Evolutionary conservation across 75 land plant species (phyloP), one percentile per base, ranked within the genome.

Genomic region (Sequoiadendron giganteum): DNA sequence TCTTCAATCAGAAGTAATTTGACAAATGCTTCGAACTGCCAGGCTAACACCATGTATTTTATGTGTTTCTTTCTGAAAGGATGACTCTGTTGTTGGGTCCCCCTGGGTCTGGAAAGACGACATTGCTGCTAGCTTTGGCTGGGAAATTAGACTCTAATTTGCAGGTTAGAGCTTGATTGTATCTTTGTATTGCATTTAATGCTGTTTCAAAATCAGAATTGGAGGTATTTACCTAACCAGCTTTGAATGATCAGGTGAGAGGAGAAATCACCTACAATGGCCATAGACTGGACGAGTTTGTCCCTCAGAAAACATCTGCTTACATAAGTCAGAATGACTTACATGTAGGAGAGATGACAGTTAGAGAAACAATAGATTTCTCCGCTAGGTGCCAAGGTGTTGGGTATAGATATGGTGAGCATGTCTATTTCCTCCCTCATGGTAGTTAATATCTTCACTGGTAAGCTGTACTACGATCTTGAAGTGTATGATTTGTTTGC

Each of bases 301-400:
- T 94, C 43, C 95, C 99, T 21, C 93, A 93, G 56, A 94, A 95
- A 86, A 97, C 99, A 76, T 93, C 96, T 16, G 94, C 99, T 14
- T 97, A 97, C 87, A 94, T 97, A 65, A 93, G 99, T 87, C 99
- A 97, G 90, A 92, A 92, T 58, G 99, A 97, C 82, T 91, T 94
- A 83, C 99, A 97, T 78, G 89, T 97, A 14, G 98, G 97, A 39
- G 96, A 93, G 86, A 96, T 97, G 91, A 97, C 98, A 10, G 99
- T 97, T 21, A 93, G 95, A 87, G 99, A 97, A 89, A 97, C 99
- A 0, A 88, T 97, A 14, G 97, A 97, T 85, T 97, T 97, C 89
- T 94, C 99, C 0, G 97, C 96, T 1, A 91, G 99, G 77, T 95
- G 97, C 65, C 99, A 93, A 88, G 99, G 99, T 7, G 96, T 95